Percentiles rank a stretch among this genome's conserved stretches.
Evolutionary conservation across 1,139 yeast species (phyloP).

Genomic region (Lodderomyces margitis): DNA sequence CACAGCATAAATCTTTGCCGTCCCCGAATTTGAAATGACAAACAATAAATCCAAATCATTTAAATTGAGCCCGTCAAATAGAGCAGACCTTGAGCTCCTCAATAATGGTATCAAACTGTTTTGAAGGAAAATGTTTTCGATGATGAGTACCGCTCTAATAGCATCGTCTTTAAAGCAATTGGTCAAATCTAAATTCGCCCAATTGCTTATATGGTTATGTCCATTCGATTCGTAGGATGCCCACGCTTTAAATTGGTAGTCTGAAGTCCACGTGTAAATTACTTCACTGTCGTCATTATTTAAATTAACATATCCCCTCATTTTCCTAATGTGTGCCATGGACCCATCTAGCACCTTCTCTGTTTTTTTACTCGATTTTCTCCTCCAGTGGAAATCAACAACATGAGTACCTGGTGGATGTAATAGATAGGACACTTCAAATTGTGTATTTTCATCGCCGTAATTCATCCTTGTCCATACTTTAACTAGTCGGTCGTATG

Average conservation of each 20-base stretch:
- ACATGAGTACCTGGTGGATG: conserved; percentile 56
- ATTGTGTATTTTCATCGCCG: conserved; percentile 63
- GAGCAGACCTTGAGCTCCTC: conserved; percentile 1
- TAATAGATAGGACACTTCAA: conserved; percentile 67
- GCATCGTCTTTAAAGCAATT: conserved; percentile 19
- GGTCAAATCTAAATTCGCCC: conserved; percentile 55
- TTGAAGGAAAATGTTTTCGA: conserved; percentile 52
- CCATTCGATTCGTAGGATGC: conserved; percentile 63
- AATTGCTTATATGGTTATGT: conserved; percentile 55
- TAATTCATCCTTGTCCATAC: conserved; percentile 78
- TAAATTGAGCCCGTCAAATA: conserved; percentile 15
- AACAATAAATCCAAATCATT: conserved; percentile 52
- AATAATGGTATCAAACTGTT: conserved; percentile 19
- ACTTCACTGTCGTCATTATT: conserved; percentile 38
- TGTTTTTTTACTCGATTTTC: conserved; percentile 14
- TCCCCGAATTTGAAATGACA: conserved; percentile 45
- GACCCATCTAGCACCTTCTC: conserved; percentile 23
- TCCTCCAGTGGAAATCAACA: conserved; percentile 55
- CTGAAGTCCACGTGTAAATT: conserved; percentile 60
- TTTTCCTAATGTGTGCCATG: conserved; percentile 40
- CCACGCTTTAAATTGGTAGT: conserved; percentile 65
- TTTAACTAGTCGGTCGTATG: conserved; percentile 65
- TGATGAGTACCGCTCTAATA: conserved; percentile 35
- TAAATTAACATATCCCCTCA: conserved; percentile 33
- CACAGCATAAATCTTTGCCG: conserved; percentile 47